phyloP scores from a whole-genome alignment of 805 yeast species.

The Saccharomycopsis javanensis region DNA sequence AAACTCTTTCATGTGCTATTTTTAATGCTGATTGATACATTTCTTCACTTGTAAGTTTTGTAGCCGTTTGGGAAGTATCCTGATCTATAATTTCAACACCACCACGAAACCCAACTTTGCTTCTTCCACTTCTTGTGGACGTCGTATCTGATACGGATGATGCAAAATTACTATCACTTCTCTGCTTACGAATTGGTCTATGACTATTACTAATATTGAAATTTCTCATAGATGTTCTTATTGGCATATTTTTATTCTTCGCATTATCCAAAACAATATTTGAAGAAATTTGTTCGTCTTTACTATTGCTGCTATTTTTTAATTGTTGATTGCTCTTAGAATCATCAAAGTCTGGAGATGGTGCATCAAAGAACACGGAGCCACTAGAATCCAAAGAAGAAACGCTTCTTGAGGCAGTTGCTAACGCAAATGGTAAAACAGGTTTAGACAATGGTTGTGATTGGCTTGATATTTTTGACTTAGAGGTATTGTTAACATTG shows the following conservation, averaged over 20 bases:
- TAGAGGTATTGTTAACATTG: not conserved
- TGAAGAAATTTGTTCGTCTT: not conserved
- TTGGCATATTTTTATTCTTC: not conserved
- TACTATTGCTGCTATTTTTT: not conserved
- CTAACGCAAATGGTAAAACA: not conserved
- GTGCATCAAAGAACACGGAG: not conserved
- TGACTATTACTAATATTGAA: not conserved
- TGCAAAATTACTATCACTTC: not conserved
- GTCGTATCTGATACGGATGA: not conserved
- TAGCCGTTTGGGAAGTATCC: not conserved
- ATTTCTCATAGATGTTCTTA: not conserved
- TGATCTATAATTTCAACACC: constrained; percentile 13
- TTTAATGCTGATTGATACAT: constrained; percentile 14
- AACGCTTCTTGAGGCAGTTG: not conserved
- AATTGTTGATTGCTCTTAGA: not conserved
- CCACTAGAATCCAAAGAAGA: not conserved
- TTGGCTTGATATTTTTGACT: not conserved
- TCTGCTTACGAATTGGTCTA: not conserved
- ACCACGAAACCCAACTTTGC: constrained; percentile 11
- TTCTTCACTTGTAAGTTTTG: constrained; percentile 8
- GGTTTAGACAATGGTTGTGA: not conserved
- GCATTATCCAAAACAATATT: not conserved
- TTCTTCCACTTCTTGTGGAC: constrained; percentile 11
- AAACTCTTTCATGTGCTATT: constrained; percentile 15
- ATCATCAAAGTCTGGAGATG: not conserved